A percentile compares a stretch with the other conserved stretches of the same genome.
phyloP scores from a whole-genome alignment of 2,329 filamentous ascomycete species.

The Pestalotiopsis sp. region DNA sequence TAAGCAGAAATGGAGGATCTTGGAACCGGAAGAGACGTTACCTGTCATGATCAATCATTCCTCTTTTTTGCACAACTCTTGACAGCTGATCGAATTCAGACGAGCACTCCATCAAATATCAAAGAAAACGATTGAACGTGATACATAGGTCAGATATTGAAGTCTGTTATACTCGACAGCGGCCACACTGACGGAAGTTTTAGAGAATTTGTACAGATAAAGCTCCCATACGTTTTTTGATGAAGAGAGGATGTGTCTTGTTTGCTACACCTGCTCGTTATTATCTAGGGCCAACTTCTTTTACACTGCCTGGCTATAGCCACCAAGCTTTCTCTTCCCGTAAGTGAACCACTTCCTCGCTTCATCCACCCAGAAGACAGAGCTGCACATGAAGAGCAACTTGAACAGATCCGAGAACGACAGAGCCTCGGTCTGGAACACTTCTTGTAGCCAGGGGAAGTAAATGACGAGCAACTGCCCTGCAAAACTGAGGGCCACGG shows the following conservation, averaged over 20 bases:
- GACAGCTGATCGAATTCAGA: too few species aligned
- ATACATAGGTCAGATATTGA: not conserved
- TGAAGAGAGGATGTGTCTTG: not conserved
- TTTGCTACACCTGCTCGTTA: not conserved
- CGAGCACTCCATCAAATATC: not conserved
- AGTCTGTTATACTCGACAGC: not conserved
- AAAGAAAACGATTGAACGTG: not conserved
- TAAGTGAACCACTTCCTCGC: conserved; percentile 76
- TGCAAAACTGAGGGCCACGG: conserved; percentile 79
- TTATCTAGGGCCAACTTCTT: conserved; percentile 11
- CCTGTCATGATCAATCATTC: too few species aligned
- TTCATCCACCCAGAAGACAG: conserved; percentile 95
- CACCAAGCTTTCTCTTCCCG: conserved; percentile 55
- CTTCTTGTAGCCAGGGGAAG: conserved; percentile 86
- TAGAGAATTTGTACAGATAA: conserved; percentile 8
- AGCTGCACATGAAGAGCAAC: conserved; percentile 76
- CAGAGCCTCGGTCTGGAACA: conserved; percentile 94
- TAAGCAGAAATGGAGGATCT: too few species aligned
- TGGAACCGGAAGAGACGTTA: too few species aligned
- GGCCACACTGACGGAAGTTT: not conserved
- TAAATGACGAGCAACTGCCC: conserved; percentile 94
- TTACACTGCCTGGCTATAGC: conserved; percentile 69
- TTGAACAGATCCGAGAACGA: conserved; percentile 72
- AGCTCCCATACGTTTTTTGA: not conserved
- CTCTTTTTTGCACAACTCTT: too few species aligned